These are phyloP conservation scores for Plasmopara viticola DNA, from an alignment of 352 stramenopile species.

Conservation along the genomic window DNA sequence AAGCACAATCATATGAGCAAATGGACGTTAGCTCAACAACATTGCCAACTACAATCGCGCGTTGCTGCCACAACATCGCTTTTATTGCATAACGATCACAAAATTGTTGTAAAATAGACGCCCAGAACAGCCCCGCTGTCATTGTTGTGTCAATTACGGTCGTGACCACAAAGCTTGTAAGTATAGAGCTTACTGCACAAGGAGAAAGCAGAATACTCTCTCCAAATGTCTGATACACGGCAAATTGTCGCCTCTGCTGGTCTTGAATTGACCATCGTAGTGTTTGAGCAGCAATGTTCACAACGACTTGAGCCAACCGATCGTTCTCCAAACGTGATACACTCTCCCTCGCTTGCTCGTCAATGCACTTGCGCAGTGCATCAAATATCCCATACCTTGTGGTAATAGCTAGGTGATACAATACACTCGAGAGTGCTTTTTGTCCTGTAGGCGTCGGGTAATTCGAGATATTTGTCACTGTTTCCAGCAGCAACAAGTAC, in stretches of 20 bases:
- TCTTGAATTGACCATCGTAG: constrained; percentile 8
- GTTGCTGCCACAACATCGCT: constrained; percentile 24
- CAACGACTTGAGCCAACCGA: constrained; percentile 27
- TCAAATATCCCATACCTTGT: constrained; percentile 26
- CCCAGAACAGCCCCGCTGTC: constrained; percentile 7
- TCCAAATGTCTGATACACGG: constrained; percentile 21
- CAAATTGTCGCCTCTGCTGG: constrained; percentile 4
- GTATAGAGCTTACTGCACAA: constrained; percentile 15
- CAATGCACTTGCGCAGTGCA: constrained; percentile 28
- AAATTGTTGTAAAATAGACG: constrained; percentile 9
- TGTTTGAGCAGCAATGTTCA: constrained; percentile 16
- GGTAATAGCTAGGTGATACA: constrained; percentile 24
- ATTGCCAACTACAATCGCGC: constrained; percentile 30
- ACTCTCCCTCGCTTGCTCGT: constrained; percentile 10
- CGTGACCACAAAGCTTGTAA: constrained; percentile 17
- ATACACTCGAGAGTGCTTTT: constrained; percentile 15
- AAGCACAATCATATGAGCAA: constrained; percentile 20
- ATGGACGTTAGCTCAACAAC: constrained; percentile 25
- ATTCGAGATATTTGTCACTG: constrained; percentile 27
- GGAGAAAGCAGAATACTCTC: constrained; percentile 24
- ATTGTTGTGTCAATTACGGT: constrained; percentile 3
- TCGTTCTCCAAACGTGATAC: constrained; percentile 16
- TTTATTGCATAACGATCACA: not conserved
- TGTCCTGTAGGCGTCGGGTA: constrained; percentile 21
- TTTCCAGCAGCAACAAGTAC: constrained; percentile 47